A percentile compares a stretch with the other conserved stretches of the same genome.
Evolutionary conservation across 2,329 filamentous ascomycete genomes (phyloP).

Genomic region (Aspergillus calidoustus): DNA sequence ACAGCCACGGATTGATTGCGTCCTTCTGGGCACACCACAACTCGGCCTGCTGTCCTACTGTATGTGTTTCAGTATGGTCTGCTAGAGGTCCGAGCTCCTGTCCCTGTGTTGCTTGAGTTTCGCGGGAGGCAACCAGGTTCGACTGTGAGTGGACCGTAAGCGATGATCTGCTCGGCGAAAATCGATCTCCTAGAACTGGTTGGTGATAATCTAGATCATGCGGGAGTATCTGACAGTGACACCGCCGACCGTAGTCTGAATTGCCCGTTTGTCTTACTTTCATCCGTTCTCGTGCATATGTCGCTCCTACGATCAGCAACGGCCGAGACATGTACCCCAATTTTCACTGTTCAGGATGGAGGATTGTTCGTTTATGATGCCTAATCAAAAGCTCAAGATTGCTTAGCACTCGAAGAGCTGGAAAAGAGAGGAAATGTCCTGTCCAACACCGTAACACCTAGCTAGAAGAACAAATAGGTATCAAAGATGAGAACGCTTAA

Average conservation of each 20-base stretch:
- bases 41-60: not conserved
- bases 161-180: not conserved
- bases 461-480: slow-evolving; percentile 18
- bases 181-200: not conserved
- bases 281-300: not conserved
- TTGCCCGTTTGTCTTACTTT: not conserved
- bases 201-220: not conserved
- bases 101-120: not conserved
- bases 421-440: not conserved
- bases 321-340: not conserved
- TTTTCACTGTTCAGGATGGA: not conserved
- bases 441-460: slow-evolving; percentile 20
- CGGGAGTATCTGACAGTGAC: not conserved
- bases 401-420: not conserved
- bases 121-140: not conserved
- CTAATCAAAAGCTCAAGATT: not conserved
- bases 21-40: not conserved
- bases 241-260: not conserved
- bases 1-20: not conserved
- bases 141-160: not conserved
- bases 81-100: not conserved
- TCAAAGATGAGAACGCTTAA: slow-evolving; percentile 8
- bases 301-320: slow-evolving; percentile 2
- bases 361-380: not conserved
- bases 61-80: not conserved